Conservation (phyloP, 2,329 filamentous ascomycete species). For the Colletotrichum costaricense region DNA sequence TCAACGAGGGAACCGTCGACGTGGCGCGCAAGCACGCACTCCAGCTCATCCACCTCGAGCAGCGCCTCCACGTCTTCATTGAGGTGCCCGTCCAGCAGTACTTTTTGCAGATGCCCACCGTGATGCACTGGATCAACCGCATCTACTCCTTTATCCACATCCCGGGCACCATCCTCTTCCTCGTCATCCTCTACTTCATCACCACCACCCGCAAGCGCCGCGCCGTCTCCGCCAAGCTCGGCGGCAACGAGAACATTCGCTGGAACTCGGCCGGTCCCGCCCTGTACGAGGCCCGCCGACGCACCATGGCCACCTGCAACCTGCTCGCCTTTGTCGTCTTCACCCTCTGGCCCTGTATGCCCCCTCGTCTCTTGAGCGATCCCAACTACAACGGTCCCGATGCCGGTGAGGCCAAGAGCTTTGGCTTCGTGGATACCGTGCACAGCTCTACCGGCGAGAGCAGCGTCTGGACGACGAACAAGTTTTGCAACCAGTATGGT, state of each 20-base stretch:
- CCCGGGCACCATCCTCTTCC: constrained; percentile 78
- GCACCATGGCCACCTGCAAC: constrained; percentile 67
- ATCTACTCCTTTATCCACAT: constrained; percentile 84
- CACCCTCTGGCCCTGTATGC: constrained; percentile 66
- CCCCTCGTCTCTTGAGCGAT: constrained; percentile 64
- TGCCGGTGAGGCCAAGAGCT: constrained; percentile 69
- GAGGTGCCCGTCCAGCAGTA: constrained; percentile 71
- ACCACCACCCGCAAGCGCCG: constrained; percentile 70
- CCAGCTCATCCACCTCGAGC: constrained; percentile 74
- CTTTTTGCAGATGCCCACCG: constrained; percentile 59
- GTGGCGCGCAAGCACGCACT: constrained; percentile 76
- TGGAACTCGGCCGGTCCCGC: constrained; percentile 51
- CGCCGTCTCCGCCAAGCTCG: constrained; percentile 41
- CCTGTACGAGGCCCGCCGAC: constrained; percentile 65
- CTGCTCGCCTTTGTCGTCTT: constrained; percentile 65
- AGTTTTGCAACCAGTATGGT: constrained; percentile 82
- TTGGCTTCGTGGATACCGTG: constrained; percentile 63
- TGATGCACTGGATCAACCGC: constrained; percentile 78
- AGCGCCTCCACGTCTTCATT: constrained; percentile 71
- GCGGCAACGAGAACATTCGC: constrained; percentile 41
- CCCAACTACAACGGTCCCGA: constrained; percentile 64
- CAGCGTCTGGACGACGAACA: constrained; percentile 63
- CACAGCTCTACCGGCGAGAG: constrained; percentile 64
- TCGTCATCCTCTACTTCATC: constrained; percentile 74
- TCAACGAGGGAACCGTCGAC: constrained; percentile 75